A percentile compares a stretch with the other conserved stretches of the same genome.
phyloP scores from a whole-genome alignment of 2,329 filamentous ascomycete species.

The Stagonosporopsis vannaccii region DNA sequence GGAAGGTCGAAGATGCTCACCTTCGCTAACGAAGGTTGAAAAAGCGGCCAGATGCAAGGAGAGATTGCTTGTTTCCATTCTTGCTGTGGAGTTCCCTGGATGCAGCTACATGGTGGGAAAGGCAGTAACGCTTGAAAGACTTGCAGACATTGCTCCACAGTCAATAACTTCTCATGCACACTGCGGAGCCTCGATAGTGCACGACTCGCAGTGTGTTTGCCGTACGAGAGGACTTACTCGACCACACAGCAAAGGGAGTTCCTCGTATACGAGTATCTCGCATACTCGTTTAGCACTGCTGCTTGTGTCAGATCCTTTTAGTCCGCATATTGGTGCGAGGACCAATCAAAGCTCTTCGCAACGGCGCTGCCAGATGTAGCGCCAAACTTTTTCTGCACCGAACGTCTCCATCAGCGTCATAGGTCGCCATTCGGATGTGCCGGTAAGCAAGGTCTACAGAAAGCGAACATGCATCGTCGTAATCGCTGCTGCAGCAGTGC shows the following conservation, averaged over 20 bases:
- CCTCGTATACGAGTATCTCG: conserved; percentile 1
- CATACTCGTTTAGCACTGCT: conserved; percentile 6
- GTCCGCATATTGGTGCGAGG: conserved; percentile 1
- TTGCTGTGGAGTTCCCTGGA: not conserved
- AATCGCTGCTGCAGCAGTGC: not conserved
- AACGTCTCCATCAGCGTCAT: conserved; percentile 19
- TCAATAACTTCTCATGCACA: not conserved
- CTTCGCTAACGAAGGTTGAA: not conserved
- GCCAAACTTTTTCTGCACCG: conserved; percentile 10
- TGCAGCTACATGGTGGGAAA: not conserved
- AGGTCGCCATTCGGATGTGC: conserved; percentile 1
- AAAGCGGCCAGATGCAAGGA: not conserved
- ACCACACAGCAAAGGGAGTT: not conserved
- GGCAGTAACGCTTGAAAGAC: not conserved
- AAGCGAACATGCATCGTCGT: not conserved
- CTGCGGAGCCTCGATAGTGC: conserved; percentile 1
- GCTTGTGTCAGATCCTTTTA: not conserved
- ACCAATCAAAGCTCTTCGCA: conserved; percentile 1
- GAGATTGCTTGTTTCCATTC: not conserved
- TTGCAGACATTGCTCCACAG: conserved; percentile 2
- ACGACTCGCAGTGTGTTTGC: not conserved
- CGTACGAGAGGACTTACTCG: not conserved
- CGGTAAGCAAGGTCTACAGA: not conserved
- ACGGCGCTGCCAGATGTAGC: conserved; percentile 1
- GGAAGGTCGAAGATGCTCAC: not conserved